Evolutionary conservation across 2,329 filamentous ascomycete genomes (phyloP).

Genomic region (Trichophyton equinum): DNA sequence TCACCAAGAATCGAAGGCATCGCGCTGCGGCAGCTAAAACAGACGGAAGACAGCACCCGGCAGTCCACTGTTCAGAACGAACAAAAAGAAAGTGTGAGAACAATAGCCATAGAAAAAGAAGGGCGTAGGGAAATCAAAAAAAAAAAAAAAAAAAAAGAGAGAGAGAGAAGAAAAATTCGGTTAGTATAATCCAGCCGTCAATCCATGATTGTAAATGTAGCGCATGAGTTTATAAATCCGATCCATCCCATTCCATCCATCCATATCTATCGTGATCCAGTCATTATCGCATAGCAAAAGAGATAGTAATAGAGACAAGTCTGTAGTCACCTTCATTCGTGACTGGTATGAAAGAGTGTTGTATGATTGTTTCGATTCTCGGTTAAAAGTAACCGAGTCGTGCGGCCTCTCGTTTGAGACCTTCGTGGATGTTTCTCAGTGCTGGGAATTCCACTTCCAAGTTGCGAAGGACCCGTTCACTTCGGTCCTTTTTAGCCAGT

Average conservation of each 20-base stretch:
- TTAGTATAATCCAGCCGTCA: not conserved
- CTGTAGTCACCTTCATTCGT: too few relatives aligned
- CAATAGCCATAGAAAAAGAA: not conserved
- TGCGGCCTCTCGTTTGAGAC: conserved; percentile 10
- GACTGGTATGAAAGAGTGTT: not conserved
- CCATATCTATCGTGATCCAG: conserved; percentile 1
- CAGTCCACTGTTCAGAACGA: not conserved
- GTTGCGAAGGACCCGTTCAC: conserved; percentile 10
- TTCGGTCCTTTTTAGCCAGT: conserved; percentile 10
- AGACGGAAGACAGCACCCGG: not conserved
- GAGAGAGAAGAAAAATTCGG: not conserved
- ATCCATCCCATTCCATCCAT: not conserved
- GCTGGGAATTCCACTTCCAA: conserved; percentile 13
- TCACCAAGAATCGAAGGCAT: not conserved
- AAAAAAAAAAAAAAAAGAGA: not conserved
- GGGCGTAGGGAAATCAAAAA: too few relatives aligned
- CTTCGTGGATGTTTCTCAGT: conserved; percentile 10
- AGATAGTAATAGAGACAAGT: not conserved
- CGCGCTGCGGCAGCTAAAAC: not conserved
- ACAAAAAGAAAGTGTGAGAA: not conserved
- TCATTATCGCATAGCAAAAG: not conserved
- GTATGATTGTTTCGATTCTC: not conserved
- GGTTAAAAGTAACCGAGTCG: conserved; percentile 13
- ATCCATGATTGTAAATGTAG: not conserved
- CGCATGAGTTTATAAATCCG: not conserved